Base-by-base conservation (phyloP, 352 stramenopile genomes). In the Phytophthora pini region DNA sequence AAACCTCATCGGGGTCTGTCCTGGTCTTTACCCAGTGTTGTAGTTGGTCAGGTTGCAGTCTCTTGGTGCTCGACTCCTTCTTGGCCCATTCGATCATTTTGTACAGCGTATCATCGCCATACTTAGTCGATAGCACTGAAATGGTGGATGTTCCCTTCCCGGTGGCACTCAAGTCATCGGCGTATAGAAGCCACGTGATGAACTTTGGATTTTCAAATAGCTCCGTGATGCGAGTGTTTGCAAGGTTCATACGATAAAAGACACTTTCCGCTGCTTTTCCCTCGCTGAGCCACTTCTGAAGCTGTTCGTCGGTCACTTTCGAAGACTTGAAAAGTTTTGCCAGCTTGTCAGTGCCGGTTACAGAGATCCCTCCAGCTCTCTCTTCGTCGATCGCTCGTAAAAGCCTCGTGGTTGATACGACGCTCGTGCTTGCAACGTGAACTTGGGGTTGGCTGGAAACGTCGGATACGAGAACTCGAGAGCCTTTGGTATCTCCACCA, bases 91-190 rank as follows among this genome's bases (percentile, higher is more conserved):
- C 17, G 17, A 20, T 20, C 17, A 20, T 20, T 20, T 20, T 0
- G 17, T 20, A 20, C 0, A 20, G 17, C 0, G 17, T 20, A 20
- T 20, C 17, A 20, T 20, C 17, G 17, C 17, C 17, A 20, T 20
- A 20, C 17, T 20, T 20, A 20, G 17, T 20, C 17, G 17, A 20
- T 0, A 20, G 17, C 17, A 20, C 17, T 20, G 17, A 60, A 15
- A 44, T 43, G 11, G 11, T 27, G 1, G 52, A 51, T 9, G 27
- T 51, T 20, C 17, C 27, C 7, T 59, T 59, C 7, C 32, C 22
- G 1, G 49, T 13, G 10, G 47, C 31, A 43, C 48, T 55, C 27
- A 51, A 50, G 40, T 59, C 24, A 9, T 59, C 51, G 15, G 22
- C 26, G 5, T 50, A 59, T 32, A 41, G 43, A 40, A 59, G 4